These are phyloP conservation scores for Silybum marianum DNA, from an alignment of 129 eudicot genomes.

Conservation along the genomic window DNA sequence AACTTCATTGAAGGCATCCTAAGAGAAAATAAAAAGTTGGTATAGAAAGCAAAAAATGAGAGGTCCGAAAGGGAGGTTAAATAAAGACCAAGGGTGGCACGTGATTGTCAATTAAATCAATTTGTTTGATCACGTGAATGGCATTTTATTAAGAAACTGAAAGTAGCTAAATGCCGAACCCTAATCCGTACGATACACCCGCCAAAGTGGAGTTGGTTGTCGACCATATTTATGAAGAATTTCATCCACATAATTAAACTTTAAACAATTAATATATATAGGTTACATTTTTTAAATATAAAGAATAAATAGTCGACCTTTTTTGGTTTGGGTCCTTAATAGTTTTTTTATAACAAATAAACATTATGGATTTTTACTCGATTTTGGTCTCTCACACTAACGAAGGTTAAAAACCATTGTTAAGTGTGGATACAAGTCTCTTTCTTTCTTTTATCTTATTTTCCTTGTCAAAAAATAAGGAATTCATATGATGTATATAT, in stretches of 20 bases:
- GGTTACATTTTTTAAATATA: background rate
- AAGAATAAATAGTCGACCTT: background rate
- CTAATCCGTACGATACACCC: background rate
- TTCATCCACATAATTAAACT: background rate
- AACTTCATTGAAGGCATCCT: constrained; percentile 28
- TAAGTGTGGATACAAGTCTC: too few species aligned
- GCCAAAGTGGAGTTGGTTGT: background rate
- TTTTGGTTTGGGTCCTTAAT: too few species aligned
- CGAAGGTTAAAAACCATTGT: too few species aligned
- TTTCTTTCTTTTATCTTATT: too few species aligned
- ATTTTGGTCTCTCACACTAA: too few species aligned
- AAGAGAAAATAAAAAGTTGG: background rate
- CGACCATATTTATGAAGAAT: background rate
- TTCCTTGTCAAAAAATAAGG: too few species aligned
- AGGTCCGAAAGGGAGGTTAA: constrained; percentile 16
- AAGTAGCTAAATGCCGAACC: background rate
- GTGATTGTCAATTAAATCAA: constrained; percentile 22
- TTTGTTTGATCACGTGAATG: constrained; percentile 21
- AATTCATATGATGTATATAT: too few species aligned
- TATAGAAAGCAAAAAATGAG: background rate
- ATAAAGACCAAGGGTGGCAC: constrained; percentile 22
- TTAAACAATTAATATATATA: background rate
- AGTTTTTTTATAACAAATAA: too few species aligned
- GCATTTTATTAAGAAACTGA: constrained; percentile 5
- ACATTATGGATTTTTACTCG: too few species aligned